Evolutionary conservation across 805 yeast genomes (phyloP).

Genomic region (Teunomyces cretensis): DNA sequence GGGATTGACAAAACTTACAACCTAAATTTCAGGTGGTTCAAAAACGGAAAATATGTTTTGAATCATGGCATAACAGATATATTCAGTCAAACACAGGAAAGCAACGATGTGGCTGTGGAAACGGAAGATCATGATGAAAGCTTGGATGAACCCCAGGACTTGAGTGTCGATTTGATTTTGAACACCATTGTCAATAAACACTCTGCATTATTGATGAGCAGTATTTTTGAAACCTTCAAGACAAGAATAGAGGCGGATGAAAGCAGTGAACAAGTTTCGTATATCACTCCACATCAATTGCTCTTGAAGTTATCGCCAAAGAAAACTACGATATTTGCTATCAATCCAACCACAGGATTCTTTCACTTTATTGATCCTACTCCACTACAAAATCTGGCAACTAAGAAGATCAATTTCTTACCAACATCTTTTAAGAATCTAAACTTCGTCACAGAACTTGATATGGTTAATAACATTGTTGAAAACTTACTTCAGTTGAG

Average conservation of each 20-base stretch:
- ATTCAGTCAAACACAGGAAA: constrained; percentile 5
- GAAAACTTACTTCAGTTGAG: constrained; percentile 45
- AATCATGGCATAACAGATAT: constrained; percentile 19
- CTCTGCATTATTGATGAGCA: constrained; percentile 30
- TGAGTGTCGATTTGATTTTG: constrained; percentile 36
- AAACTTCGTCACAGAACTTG: constrained; percentile 27
- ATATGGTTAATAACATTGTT: constrained; percentile 31
- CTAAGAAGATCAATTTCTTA: constrained; percentile 30
- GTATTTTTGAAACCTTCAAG: constrained; percentile 14
- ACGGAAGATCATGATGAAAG: constrained; percentile 9
- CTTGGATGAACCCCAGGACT: constrained; percentile 25
- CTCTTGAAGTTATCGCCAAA: constrained; percentile 30
- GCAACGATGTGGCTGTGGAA: constrained; percentile 20
- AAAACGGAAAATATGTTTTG: constrained; percentile 47
- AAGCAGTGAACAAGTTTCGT: constrained; percentile 7
- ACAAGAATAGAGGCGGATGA: constrained; percentile 2
- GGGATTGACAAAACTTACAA: constrained; percentile 52
- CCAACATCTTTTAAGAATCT: constrained; percentile 16
- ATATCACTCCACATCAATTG: constrained; percentile 34
- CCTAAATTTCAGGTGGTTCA: constrained; percentile 61
- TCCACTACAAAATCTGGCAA: constrained; percentile 31
- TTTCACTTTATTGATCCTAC: constrained; percentile 42
- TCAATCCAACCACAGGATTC: constrained; percentile 40
- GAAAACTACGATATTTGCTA: constrained; percentile 35
- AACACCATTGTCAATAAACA: constrained; percentile 40